A percentile compares a stretch with the other conserved stretches of the same genome.
phyloP scores from a whole-genome alignment of 805 yeast genomes.

The Jamesozyma lodderae region DNA sequence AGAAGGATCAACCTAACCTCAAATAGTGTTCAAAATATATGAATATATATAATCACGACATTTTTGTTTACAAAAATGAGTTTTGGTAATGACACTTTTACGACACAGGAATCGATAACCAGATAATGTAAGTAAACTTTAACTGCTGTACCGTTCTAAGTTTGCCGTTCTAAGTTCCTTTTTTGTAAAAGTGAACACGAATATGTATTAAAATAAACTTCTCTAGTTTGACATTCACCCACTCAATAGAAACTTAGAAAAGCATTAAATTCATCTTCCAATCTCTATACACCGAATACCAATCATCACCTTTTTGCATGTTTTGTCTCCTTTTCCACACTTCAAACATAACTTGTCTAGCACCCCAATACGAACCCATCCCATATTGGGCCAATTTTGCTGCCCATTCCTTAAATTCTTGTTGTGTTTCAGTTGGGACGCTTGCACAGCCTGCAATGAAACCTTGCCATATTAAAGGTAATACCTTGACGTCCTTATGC shows the following conservation, averaged over 20 bases:
- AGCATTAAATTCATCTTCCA: conserved; percentile 84
- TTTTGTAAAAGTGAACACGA: no score
- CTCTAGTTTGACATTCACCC: no score
- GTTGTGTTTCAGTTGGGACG: conserved; percentile 45
- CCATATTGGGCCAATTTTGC: conserved; percentile 42
- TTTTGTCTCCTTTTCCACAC: conserved; percentile 70
- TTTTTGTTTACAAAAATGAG: no score
- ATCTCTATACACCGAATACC: conserved; percentile 72
- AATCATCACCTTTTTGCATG: conserved; percentile 50
- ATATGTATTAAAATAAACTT: no score
- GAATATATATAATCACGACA: no score
- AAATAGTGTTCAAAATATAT: no score
- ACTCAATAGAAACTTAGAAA: conserved; percentile 12
- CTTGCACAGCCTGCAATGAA: conserved; percentile 83
- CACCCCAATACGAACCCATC: conserved; percentile 78
- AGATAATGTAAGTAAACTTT: no score
- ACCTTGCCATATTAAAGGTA: conserved; percentile 83
- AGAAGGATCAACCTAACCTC: no score
- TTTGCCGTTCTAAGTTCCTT: no score
- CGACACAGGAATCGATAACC: no score
- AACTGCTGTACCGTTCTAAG: no score
- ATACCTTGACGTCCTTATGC: conserved; percentile 42
- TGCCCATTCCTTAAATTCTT: conserved; percentile 62
- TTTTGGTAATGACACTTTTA: no score
- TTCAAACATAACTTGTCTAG: conserved; percentile 74